Evolutionary conservation across 176 grass and related monocot species (phyloP).

Genomic region (Zea luxurians): DNA sequence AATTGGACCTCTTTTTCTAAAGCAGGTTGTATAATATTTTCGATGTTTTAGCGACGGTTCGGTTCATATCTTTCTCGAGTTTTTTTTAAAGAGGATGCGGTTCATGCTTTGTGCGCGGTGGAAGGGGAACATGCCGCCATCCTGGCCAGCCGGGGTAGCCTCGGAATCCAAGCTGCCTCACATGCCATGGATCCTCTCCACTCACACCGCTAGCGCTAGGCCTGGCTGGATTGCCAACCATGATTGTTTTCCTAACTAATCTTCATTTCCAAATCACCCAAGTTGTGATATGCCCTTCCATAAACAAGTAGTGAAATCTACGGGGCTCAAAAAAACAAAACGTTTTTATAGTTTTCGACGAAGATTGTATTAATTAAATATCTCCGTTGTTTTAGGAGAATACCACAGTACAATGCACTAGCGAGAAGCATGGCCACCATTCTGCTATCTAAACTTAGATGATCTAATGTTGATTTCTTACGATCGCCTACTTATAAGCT

Average conservation of each 20-base stretch:
- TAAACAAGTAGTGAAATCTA: slow-evolving; percentile 3
- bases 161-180: slow-evolving; percentile 34
- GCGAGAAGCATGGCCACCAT: too few relatives aligned
- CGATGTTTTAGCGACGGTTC: neutral
- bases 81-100: neutral
- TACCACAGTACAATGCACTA: too few relatives aligned
- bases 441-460: too few relatives aligned
- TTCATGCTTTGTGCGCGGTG: slow-evolving; percentile 28
- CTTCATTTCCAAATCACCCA: neutral
- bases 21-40: neutral
- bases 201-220: neutral
- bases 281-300: neutral
- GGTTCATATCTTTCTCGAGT: neutral
- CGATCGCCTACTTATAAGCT: too few relatives aligned
- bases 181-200: slow-evolving; percentile 43
- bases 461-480: too few relatives aligned
- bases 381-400: neutral
- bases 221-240: neutral
- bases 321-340: neutral
- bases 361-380: neutral
- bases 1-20: neutral
- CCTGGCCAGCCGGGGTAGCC: slow-evolving; percentile 33
- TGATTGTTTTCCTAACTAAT: neutral
- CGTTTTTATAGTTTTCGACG: neutral
- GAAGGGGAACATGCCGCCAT: slow-evolving; percentile 49